Evolutionary conservation across 495 filamentous ascomycete species (phyloP).

Genomic region (Talaromyces nanjingensis): DNA sequence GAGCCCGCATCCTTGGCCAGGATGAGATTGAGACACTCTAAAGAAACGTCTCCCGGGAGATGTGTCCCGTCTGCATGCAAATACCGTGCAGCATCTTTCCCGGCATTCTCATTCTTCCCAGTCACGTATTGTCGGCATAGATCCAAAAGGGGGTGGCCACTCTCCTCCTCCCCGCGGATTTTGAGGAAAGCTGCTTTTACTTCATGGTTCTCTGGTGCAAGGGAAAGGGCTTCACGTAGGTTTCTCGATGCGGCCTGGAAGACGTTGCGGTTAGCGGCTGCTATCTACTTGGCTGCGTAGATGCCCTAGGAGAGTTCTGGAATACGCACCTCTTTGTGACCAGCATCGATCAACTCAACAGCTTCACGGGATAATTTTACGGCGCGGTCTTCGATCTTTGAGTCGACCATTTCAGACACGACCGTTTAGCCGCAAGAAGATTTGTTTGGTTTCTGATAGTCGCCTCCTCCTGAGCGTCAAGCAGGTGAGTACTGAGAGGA

Average conservation of each 20-base stretch:
- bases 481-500: not conserved
- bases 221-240: slow-evolving; percentile 55
- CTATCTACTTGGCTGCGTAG: not conserved
- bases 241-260: slow-evolving; percentile 49
- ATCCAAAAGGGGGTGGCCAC: slow-evolving; percentile 39
- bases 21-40: slow-evolving; percentile 49
- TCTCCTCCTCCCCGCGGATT: slow-evolving; percentile 45
- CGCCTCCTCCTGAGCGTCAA: not conserved
- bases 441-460: not conserved
- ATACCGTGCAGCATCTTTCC: slow-evolving; percentile 48
- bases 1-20: slow-evolving; percentile 33
- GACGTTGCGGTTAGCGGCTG: slow-evolving; percentile 10
- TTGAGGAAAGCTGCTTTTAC: slow-evolving; percentile 47
- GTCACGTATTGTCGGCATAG: slow-evolving; percentile 48
- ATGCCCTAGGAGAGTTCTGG: not conserved
- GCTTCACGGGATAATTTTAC: slow-evolving; percentile 42
- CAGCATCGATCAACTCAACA: slow-evolving; percentile 41
- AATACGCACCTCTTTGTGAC: slow-evolving; percentile 38
- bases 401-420: slow-evolving; percentile 40
- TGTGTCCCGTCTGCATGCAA: slow-evolving; percentile 47
- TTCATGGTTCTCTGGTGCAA: slow-evolving; percentile 48
- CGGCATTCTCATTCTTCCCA: slow-evolving; percentile 45
- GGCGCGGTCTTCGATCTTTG: slow-evolving; percentile 43
- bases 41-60: slow-evolving; percentile 44
- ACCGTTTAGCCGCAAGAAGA: slow-evolving; percentile 1